Percentiles rank a stretch among this genome's conserved stretches.
Conservation (phyloP, 495 filamentous ascomycete genomes). For the Penicillium chermesinum region DNA sequence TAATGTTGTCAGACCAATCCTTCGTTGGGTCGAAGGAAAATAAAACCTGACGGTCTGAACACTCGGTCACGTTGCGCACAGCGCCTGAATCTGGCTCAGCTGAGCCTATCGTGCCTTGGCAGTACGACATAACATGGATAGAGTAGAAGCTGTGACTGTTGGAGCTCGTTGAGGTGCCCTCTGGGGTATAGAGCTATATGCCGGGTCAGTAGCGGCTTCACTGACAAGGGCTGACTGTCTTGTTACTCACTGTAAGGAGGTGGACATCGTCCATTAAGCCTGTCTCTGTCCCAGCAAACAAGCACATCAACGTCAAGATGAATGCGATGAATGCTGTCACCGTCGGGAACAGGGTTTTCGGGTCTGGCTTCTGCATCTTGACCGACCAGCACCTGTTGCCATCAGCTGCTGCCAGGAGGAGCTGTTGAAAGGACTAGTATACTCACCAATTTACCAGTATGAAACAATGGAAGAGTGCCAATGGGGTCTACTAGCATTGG, state of each 20-base stretch:
- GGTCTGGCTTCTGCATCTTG: constrained; percentile 6
- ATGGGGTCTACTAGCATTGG: too few species aligned
- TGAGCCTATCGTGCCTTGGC: constrained; percentile 54
- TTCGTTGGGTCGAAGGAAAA: constrained; percentile 56
- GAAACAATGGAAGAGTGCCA: too few species aligned
- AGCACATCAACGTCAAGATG: constrained; percentile 61
- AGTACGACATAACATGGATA: constrained; percentile 64
- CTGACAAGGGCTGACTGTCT: neutral
- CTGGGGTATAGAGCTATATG: constrained; percentile 32
- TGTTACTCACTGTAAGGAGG: constrained; percentile 53
- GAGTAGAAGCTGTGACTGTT: constrained; percentile 71
- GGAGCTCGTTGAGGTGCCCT: constrained; percentile 40
- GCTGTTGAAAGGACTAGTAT: too few species aligned
- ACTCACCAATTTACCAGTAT: too few species aligned
- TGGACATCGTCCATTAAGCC: constrained; percentile 59
- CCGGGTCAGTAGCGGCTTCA: constrained; percentile 15
- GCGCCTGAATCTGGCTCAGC: constrained; percentile 26
- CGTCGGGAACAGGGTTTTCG: constrained; percentile 21
- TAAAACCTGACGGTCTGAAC: constrained; percentile 53
- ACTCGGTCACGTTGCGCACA: constrained; percentile 53
- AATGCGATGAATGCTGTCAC: constrained; percentile 52
- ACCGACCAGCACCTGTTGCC: neutral
- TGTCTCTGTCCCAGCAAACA: constrained; percentile 63
- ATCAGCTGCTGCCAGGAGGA: too few species aligned
- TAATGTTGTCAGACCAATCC: constrained; percentile 48